These are phyloP conservation scores for Aspergillus affinis DNA, from an alignment of 495 filamentous ascomycete genomes.

Conservation along the genomic window DNA sequence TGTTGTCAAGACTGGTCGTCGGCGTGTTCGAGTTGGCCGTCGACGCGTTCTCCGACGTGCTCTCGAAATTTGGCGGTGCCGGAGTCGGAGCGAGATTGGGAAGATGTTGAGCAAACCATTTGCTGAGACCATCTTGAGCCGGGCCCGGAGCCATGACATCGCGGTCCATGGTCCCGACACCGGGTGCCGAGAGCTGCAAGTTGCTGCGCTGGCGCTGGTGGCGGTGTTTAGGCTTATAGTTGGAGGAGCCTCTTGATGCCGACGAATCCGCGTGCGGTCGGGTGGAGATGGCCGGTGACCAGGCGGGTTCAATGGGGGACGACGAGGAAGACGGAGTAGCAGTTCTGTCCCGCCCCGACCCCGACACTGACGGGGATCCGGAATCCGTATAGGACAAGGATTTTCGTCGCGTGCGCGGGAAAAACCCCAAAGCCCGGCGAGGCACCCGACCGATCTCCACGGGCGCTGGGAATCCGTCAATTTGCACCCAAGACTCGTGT, in stretches of 20 bases:
- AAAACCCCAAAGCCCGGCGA: constrained; percentile 81
- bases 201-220: constrained; percentile 45
- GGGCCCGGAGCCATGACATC: constrained; percentile 73
- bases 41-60: constrained; percentile 44
- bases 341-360: constrained; percentile 35
- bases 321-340: constrained; percentile 35
- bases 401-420: constrained; percentile 88
- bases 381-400: constrained; percentile 52
- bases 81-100: constrained; percentile 60
- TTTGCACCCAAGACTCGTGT: constrained; percentile 81
- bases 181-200: constrained; percentile 66
- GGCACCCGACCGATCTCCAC: constrained; percentile 87
- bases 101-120: constrained; percentile 73
- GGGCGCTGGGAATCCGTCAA: constrained; percentile 65
- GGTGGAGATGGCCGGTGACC: constrained; percentile 23
- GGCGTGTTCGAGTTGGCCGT: constrained; percentile 44
- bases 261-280: constrained; percentile 24
- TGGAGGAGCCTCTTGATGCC: constrained; percentile 17
- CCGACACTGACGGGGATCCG: constrained; percentile 34
- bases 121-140: constrained; percentile 75
- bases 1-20: constrained; percentile 66
- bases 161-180: constrained; percentile 75
- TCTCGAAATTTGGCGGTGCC: constrained; percentile 28
- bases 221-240: constrained; percentile 22
- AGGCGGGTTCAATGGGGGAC: constrained; percentile 26